phyloP scores from a whole-genome alignment of 2,329 filamentous ascomycete species.

The Pseudocercospora crystallina region DNA sequence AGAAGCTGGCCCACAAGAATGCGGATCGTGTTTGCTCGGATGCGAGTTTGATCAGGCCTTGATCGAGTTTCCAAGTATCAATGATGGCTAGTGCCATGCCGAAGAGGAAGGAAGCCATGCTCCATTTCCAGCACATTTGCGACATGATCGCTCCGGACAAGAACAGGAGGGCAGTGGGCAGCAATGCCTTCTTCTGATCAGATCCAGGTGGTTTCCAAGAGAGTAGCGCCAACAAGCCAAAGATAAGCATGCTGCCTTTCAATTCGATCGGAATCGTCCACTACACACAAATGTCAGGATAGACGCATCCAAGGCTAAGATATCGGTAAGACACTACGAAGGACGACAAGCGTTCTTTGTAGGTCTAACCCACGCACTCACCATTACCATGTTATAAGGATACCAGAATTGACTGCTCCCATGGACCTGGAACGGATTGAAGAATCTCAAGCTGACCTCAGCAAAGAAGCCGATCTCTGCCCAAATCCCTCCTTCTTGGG shows the following conservation, averaged over 20 bases:
- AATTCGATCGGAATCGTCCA: conserved; percentile 65
- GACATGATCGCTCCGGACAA: background rate
- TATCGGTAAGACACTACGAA: conserved; percentile 9
- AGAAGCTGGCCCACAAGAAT: conserved; percentile 35
- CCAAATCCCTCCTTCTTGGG: background rate
- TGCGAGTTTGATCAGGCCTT: background rate
- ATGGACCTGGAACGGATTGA: conserved; percentile 9
- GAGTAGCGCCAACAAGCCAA: conserved; percentile 42
- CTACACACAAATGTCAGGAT: conserved; percentile 10
- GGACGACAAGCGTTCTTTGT: background rate
- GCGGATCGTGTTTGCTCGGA: conserved; percentile 1
- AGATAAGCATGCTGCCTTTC: conserved; percentile 62
- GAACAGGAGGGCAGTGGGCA: conserved; percentile 21
- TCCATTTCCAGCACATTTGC: conserved; percentile 54
- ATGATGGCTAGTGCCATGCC: conserved; percentile 62
- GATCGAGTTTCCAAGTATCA: conserved; percentile 55
- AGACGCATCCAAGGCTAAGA: background rate
- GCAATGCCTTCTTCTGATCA: background rate
- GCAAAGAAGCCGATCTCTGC: background rate
- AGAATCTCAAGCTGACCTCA: background rate
- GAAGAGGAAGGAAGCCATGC: conserved; percentile 49
- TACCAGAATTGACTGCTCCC: background rate
- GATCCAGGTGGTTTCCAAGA: background rate
- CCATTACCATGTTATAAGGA: conserved; percentile 13
- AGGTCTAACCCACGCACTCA: background rate